Evolutionary conservation across 176 grass and related monocot genomes (phyloP), one percentile per base, ranked within the genome.

Genomic region (Ampelocalamus luodianensis): DNA sequence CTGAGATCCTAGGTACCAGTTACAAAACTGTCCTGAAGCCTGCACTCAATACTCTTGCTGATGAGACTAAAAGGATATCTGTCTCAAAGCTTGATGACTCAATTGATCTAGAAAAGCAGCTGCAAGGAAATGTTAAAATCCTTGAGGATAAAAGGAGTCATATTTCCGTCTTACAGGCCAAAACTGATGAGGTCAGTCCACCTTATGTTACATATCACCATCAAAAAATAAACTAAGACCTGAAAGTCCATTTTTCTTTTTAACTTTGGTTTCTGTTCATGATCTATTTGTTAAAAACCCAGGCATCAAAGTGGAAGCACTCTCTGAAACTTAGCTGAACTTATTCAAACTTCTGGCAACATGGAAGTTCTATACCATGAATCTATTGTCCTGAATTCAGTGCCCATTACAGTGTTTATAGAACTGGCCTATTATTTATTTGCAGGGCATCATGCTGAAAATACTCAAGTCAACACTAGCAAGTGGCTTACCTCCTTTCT

Each of bases 1-100:
- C 69, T 44, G 91, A 95, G 71, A 73, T 98, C 26, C 74, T 98
- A 56, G 93, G 88, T 68, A 37, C 40, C 37, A 76, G 63, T 68
- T 98, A 98, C 80, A 95, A 92, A 90, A 80, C 87, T 54, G 70
- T 75, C 0, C 69, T 98, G 58, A 98, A 98, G 74, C 93, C 93
- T 48, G 89, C 83, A 71, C 85, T 98, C 29, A 74, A 18, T 68
- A 74, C 82, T 71, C 88, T 90, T 29, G 72, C 61, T 80, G 91
- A 92, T 72, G 91, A 95, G 61, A 83, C 53, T 40, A 93, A 92
- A 69, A 90, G 80, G 73, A 49, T 76, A 77, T 71, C 65, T 45
- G 58, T 85, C 81, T 89, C 80, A 79, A 98, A 93, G 74, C 74
- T 81, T 20, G 83, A 89, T 5, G 91, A 93, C 55, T 92, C 83